Base-by-base conservation (phyloP, 768 basidiomycete genomes). In the Panaeolus cyanescens region DNA sequence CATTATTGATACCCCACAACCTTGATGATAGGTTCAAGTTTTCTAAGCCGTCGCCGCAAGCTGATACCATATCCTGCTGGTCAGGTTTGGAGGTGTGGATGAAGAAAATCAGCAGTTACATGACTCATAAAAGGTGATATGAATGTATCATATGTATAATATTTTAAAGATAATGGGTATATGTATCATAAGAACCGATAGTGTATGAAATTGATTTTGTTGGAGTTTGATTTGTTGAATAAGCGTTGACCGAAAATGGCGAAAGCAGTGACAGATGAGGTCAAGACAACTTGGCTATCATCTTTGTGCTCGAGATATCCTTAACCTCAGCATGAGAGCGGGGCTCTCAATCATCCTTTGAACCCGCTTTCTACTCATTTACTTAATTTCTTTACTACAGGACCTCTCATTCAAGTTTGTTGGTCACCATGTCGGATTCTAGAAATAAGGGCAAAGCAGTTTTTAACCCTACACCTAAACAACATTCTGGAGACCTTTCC, bases 401-500 rank as follows among this genome's bases (percentile, higher is more conserved):
- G 7, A 6, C 8, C 25, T 3, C 3, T 50, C 25, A 5, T 39
- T 34, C 34, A 36, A 39, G n/a, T 37, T 32, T 59, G 56, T 31
- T 34, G 37, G 22, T 33, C 58, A 62, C 56, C 57, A 71, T 69
- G 70, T 58, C 68, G 36, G 63, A 65, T 61, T 55, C 66, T 58
- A 63, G 39, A 53, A 55, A 55, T 45, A 55, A 60, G 62, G 63
- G 55, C 30, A 45, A 64, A 33, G 56, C 53, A 54, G 39, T 55
- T 54, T 61, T 20, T 33, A 54, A 32, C 59, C 31, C 28, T 32
- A 58, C 55, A 37, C n/a, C 54, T 17, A 31, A 55, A 34, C 55
- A 58, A 37, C 60, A 67, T 13, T 28, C 55, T 3, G 63, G 63
- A 10, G 60, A 76, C 62, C 73, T 83, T 32, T 76, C 82, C 63